Evolutionary conservation across 23 red algal genomes (phyloP).

Genomic region (Pyropia yezoensis): DNA sequence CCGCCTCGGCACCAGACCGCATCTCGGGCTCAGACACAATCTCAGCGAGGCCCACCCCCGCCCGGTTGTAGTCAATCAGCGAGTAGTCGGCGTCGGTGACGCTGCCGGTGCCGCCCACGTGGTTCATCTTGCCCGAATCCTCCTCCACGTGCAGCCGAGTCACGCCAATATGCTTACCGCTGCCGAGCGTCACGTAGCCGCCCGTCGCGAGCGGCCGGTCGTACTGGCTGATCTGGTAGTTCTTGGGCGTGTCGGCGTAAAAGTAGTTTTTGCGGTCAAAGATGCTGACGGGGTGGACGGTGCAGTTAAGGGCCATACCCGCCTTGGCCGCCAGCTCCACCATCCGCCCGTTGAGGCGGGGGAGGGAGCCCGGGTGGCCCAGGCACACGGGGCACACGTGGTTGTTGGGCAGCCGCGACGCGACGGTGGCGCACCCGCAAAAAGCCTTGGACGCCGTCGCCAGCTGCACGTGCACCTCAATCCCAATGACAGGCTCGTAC

Average conservation of each 20-base stretch:
- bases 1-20: constrained; percentile 60
- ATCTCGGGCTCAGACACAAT: constrained; percentile 91
- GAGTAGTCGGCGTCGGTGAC: constrained; percentile 76
- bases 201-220: constrained; percentile 56
- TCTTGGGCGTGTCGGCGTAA: constrained; percentile 95
- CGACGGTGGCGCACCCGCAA: constrained; percentile 64
- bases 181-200: constrained; percentile 42
- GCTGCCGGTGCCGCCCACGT: constrained; percentile 30
- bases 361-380: constrained; percentile 86
- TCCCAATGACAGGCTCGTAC: constrained; percentile 79
- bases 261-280: constrained; percentile 98
- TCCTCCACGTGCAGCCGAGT: constrained; percentile 94
- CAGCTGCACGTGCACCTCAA: constrained; percentile 92
- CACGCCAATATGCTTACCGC: constrained; percentile 56
- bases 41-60: constrained; percentile 75
- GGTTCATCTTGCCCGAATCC: constrained; percentile 85
- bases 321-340: constrained; percentile 84
- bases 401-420: constrained; percentile 50
- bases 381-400: constrained; percentile 88
- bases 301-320: constrained; percentile 67
- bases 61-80: constrained; percentile 80
- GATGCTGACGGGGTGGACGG: constrained; percentile 31
- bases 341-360: constrained; percentile 62
- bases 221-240: constrained; percentile 97
- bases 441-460: constrained; percentile 79